A percentile compares a stretch with the other conserved stretches of the same genome.
Evolutionary conservation across 495 filamentous ascomycete genomes (phyloP).

Genomic region (Lophium mytilinum): DNA sequence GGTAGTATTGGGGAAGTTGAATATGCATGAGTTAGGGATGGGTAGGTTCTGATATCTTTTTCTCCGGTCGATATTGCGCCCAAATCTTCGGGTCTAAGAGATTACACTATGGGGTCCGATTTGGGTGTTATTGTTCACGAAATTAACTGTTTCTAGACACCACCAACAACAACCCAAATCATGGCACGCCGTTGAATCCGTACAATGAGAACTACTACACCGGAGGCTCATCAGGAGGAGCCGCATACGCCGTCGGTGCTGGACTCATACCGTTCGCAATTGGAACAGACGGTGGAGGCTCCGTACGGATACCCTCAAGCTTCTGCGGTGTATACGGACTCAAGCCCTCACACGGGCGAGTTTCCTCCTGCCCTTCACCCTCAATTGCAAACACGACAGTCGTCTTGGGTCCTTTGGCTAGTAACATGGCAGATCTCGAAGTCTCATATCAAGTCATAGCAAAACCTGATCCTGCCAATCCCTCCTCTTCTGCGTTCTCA

Average conservation of each 20-base stretch:
- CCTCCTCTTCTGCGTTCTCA: slow-evolving; percentile 42
- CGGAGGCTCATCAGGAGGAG: slow-evolving; percentile 82
- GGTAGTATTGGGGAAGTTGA: slow-evolving; percentile 75
- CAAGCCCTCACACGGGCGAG: slow-evolving; percentile 73
- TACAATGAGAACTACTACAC: slow-evolving; percentile 74
- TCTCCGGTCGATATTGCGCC: not conserved
- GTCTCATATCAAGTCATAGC: slow-evolving; percentile 73
- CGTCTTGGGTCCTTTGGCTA: slow-evolving; percentile 68
- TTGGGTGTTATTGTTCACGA: no score
- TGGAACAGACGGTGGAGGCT: slow-evolving; percentile 82
- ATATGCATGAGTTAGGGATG: slow-evolving; percentile 86
- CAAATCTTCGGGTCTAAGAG: no score
- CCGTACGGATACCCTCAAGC: slow-evolving; percentile 69
- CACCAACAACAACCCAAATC: slow-evolving; percentile 72
- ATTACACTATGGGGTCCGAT: no score
- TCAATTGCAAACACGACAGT: slow-evolving; percentile 55
- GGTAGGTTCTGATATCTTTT: slow-evolving; percentile 36
- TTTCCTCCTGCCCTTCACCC: slow-evolving; percentile 53
- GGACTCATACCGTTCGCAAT: slow-evolving; percentile 76
- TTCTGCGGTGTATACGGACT: slow-evolving; percentile 87
- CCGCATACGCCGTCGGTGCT: slow-evolving; percentile 65
- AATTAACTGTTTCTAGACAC: slow-evolving; percentile 45
- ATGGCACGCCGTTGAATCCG: slow-evolving; percentile 78
- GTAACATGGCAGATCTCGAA: slow-evolving; percentile 72
- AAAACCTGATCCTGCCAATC: slow-evolving; percentile 55